Percentiles rank a stretch among this genome's conserved stretches.
phyloP scores from a whole-genome alignment of 805 yeast genomes.

The Ogataea allantospora region DNA sequence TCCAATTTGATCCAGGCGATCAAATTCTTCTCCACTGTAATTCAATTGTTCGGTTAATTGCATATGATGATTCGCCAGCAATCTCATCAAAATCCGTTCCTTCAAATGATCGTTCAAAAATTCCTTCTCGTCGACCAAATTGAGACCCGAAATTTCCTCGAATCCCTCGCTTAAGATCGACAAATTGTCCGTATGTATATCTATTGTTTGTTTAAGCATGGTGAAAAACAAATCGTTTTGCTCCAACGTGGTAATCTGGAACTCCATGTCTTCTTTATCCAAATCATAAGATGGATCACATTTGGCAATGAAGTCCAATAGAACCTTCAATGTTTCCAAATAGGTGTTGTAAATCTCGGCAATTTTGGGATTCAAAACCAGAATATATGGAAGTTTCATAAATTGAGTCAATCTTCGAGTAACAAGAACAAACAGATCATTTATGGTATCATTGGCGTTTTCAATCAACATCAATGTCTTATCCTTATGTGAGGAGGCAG shows the following conservation, averaged over 20 bases:
- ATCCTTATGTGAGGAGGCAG: slow-evolving; percentile 30
- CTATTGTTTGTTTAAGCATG: slow-evolving; percentile 58
- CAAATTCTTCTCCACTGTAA: slow-evolving; percentile 34
- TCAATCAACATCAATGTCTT: slow-evolving; percentile 36
- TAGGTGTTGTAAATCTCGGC: slow-evolving; percentile 74
- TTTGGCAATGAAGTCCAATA: slow-evolving; percentile 38
- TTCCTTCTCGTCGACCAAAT: slow-evolving; percentile 26
- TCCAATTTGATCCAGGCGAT: slow-evolving; percentile 51
- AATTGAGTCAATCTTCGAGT: slow-evolving; percentile 71
- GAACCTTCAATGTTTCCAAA: slow-evolving; percentile 59
- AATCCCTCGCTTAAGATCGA: slow-evolving; percentile 82
- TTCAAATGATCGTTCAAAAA: slow-evolving; percentile 75
- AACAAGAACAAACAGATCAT: slow-evolving; percentile 55
- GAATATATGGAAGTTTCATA: slow-evolving; percentile 76
- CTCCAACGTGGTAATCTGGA: slow-evolving; percentile 41
- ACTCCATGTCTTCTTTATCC: slow-evolving; percentile 24
- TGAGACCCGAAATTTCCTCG: slow-evolving; percentile 45
- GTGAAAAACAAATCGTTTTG: slow-evolving; percentile 55
- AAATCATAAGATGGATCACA: slow-evolving; percentile 13
- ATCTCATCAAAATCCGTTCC: slow-evolving; percentile 84
- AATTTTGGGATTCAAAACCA: slow-evolving; percentile 82
- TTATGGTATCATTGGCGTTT: slow-evolving; percentile 56
- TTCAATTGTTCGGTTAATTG: slow-evolving; percentile 48
- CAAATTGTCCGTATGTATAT: slow-evolving; percentile 80
- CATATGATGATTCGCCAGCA: slow-evolving; percentile 83